These are phyloP conservation scores for Tetrapyrgos nigripes DNA, from an alignment of 1,284 basidiomycete species.

Conservation along the genomic window DNA sequence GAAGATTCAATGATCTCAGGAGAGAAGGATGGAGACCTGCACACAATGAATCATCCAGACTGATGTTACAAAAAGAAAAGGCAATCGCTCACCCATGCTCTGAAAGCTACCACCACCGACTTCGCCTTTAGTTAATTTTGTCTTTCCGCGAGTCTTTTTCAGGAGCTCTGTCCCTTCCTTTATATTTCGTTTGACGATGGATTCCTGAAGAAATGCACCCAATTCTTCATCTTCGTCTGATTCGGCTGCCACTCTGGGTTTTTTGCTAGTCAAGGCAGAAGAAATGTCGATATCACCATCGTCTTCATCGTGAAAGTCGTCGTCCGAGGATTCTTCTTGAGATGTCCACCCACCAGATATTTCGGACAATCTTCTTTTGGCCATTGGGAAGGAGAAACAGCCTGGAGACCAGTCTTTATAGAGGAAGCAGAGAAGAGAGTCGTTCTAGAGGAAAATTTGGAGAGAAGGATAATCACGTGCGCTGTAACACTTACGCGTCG, in stretches of 20 bases:
- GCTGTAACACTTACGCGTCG: too few species aligned
- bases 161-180: slow-evolving; percentile 74
- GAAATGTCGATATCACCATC: slow-evolving; percentile 49
- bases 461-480: too few species aligned
- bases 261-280: slow-evolving; percentile 46
- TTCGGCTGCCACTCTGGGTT: slow-evolving; percentile 32
- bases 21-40: slow-evolving; percentile 87
- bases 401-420: too few species aligned
- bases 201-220: slow-evolving; percentile 63
- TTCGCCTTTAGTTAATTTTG: slow-evolving; percentile 71
- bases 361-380: slow-evolving; percentile 6
- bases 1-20: slow-evolving; percentile 86
- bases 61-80: slow-evolving; percentile 4
- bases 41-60: neutral
- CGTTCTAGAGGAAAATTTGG: too few species aligned
- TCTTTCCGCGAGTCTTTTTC: slow-evolving; percentile 74
- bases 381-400: too few species aligned
- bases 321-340: neutral
- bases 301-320: neutral
- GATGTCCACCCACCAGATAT: neutral
- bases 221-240: slow-evolving; percentile 62
- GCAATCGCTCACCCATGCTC: slow-evolving; percentile 74
- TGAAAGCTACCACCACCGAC: slow-evolving; percentile 87
- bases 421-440: too few species aligned
- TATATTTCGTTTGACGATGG: slow-evolving; percentile 69